phyloP scores from a whole-genome alignment of 257 asterid species.

The Ophiorrhiza pumila region DNA sequence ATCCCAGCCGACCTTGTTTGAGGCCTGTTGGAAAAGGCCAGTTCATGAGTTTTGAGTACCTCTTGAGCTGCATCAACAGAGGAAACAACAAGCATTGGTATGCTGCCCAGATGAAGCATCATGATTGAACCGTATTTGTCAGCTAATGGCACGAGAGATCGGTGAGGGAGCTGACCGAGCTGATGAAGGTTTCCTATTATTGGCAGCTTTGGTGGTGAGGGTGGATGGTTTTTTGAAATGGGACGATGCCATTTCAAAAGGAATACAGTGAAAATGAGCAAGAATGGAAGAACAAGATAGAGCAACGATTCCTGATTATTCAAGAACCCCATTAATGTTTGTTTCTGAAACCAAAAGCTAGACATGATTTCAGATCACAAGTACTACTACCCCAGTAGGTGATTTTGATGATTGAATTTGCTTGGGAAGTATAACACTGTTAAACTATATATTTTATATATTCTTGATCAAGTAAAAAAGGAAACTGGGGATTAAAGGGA shows the following conservation, averaged over 20 bases:
- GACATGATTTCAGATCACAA: too few relatives aligned
- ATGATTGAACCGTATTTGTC: not conserved
- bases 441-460: too few relatives aligned
- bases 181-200: not conserved
- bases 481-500: too few relatives aligned
- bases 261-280: not conserved
- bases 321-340: too few relatives aligned
- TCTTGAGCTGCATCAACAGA: not conserved
- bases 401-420: too few relatives aligned
- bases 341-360: not conserved
- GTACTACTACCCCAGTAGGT: too few relatives aligned
- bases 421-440: too few relatives aligned
- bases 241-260: not conserved
- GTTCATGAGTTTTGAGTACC: not conserved
- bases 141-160: not conserved
- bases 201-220: constrained; percentile 9
- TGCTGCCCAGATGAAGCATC: not conserved
- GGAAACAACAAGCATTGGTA: not conserved
- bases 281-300: not conserved
- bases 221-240: not conserved
- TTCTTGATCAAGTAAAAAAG: too few relatives aligned
- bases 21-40: not conserved
- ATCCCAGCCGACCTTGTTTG: not conserved
- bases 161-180: not conserved
- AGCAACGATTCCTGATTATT: not conserved